Evolutionary conservation across 768 basidiomycete genomes (phyloP), one percentile per base, ranked within the genome.

Genomic region (Xerocomus brunneocitrinus): DNA sequence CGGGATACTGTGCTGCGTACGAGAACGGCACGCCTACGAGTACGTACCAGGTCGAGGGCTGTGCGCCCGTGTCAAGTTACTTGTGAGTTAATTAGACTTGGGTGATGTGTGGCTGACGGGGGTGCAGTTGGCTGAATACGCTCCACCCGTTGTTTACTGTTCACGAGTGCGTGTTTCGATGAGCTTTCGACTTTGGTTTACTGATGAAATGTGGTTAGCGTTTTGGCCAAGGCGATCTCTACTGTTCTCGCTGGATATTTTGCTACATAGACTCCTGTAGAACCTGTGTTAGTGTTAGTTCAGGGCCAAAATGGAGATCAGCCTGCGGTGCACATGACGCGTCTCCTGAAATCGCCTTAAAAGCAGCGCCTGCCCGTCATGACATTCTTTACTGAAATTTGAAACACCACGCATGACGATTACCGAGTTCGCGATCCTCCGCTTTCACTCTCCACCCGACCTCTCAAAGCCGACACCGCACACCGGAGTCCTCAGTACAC

Each of bases 101-200:
- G 27, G 45, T 45, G 36, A n/a, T 13, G 27, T 4, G 38, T 0
- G n/a, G 14, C 49, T 58, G 24, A 56, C 9, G 19, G 41, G 41
- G 24, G 14, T 53, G 12, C 28, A 84, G 82, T 69, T 84, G 83
- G 83, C 61, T 84, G 44, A 84, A 85, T 62, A 63, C 72, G 3
- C 68, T 85, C 38, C 83, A 84, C 62, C 83, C 82, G 27, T 58
- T 84, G 19, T 85, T 82, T 59, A 81, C 81, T 24, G 75, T 85
- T 52, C 83, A 84, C 59, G 72, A 80, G 83, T 83, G 59, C 58
- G 79, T 67, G 32, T 16, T 27, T 57, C 38, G 35, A 12, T 12
- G 24, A 34, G 9, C 40, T 43, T n/a, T 24, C 4, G 2, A 19
- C 9, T 7, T 16, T 16, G 27, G 8, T 41, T 50, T 47, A 12